These are phyloP conservation scores for Proliferodiscus dingleyae DNA, from an alignment of 2,329 filamentous ascomycete genomes.

Conservation along the genomic window DNA sequence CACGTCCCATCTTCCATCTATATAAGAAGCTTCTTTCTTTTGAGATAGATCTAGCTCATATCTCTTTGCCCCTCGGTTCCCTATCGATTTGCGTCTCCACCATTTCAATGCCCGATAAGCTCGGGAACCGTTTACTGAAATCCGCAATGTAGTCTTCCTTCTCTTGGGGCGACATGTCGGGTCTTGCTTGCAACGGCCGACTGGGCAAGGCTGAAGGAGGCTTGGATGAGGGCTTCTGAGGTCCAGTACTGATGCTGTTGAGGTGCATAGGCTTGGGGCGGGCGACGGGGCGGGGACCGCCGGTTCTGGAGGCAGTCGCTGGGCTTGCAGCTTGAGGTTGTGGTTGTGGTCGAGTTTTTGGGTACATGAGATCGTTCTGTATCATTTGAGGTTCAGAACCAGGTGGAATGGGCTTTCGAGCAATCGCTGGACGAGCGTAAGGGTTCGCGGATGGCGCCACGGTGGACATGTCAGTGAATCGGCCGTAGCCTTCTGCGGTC, in stretches of 20 bases:
- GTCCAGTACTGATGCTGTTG: conserved; percentile 47
- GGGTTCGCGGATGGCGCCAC: conserved; percentile 20
- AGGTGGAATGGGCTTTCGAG: conserved; percentile 44
- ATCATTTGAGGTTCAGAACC: conserved; percentile 18
- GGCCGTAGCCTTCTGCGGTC: conserved; percentile 86
- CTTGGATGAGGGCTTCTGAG: conserved; percentile 40
- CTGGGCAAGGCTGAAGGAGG: conserved; percentile 36
- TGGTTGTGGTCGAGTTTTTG: conserved; percentile 22
- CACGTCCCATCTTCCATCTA: not conserved
- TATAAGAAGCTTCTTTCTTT: too few species aligned
- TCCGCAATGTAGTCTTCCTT: conserved; percentile 62
- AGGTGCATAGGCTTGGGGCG: conserved; percentile 60
- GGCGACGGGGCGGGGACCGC: conserved; percentile 43
- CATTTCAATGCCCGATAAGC: conserved; percentile 73
- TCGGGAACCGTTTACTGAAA: conserved; percentile 85
- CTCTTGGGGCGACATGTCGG: conserved; percentile 53
- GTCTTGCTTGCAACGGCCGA: conserved; percentile 35
- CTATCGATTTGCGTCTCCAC: conserved; percentile 29
- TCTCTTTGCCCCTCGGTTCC: conserved; percentile 5
- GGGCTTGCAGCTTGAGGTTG: conserved; percentile 19
- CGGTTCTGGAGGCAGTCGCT: conserved; percentile 28
- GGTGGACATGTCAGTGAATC: conserved; percentile 59
- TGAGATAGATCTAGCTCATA: conserved; percentile 3
- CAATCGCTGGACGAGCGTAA: conserved; percentile 22
- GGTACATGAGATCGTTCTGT: conserved; percentile 23